Percentiles rank a stretch among this genome's conserved stretches.
phyloP scores from a whole-genome alignment of 192 early-diverging fungal genomes.

The Umbelopsis vinacea region DNA sequence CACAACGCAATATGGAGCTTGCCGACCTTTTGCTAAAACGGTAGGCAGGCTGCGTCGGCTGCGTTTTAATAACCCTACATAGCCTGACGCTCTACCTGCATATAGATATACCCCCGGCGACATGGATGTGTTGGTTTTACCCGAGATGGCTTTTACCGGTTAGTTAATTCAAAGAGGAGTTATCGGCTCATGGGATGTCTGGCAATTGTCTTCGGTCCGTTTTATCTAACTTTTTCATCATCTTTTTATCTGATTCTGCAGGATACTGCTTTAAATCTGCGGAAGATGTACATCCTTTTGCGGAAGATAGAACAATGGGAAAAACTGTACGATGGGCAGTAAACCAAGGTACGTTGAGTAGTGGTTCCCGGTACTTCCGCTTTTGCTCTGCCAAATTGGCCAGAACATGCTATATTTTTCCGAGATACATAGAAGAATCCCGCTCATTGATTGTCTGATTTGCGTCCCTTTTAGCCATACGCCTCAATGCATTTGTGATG shows the following conservation, averaged over 20 bases:
- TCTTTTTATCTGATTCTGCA: constrained; percentile 23
- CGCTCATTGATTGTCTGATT: neutral
- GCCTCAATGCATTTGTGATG: constrained; percentile 60
- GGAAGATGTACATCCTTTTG: constrained; percentile 61
- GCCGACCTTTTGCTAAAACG: constrained; percentile 39
- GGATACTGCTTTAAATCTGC: constrained; percentile 68
- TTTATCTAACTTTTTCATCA: neutral
- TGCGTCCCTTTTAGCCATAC: constrained; percentile 46
- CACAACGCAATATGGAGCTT: constrained; percentile 35
- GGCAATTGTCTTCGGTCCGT: too few relatives aligned
- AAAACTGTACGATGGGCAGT: constrained; percentile 66
- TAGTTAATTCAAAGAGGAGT: neutral
- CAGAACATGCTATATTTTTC: too few relatives aligned
- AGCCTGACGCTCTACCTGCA: neutral
- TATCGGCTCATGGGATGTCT: too few relatives aligned
- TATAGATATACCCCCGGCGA: constrained; percentile 54
- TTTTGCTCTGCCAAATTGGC: too few relatives aligned
- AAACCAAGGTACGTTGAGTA: constrained; percentile 48
- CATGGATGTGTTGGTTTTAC: constrained; percentile 72
- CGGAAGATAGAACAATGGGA: constrained; percentile 60
- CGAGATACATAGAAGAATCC: too few relatives aligned
- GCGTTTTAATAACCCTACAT: neutral
- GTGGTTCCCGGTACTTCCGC: too few relatives aligned
- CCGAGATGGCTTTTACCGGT: constrained; percentile 84
- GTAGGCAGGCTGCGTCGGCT: neutral